Evolutionary conservation across 305 asterid species (phyloP).

Genomic region (Andrographis paniculata): DNA sequence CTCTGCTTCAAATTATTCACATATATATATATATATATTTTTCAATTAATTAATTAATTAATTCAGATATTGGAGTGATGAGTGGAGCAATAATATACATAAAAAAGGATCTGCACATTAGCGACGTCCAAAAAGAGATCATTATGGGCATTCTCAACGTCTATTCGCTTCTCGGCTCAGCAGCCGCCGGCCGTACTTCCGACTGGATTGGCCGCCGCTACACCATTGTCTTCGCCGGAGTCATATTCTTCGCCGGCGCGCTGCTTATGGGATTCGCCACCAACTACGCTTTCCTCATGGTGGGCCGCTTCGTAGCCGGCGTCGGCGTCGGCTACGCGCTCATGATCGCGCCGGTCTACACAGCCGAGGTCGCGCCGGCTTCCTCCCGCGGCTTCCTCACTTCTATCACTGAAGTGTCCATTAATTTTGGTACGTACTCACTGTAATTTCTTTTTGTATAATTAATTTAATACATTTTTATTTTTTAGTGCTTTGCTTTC

Average conservation of each 20-base stretch:
- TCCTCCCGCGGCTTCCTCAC: slow-evolving; percentile 66
- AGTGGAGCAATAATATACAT: slow-evolving; percentile 68
- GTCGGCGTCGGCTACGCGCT: slow-evolving; percentile 69
- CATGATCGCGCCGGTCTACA: slow-evolving; percentile 76
- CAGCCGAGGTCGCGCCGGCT: slow-evolving; percentile 83
- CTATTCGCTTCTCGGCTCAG: slow-evolving; percentile 56
- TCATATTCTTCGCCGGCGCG: slow-evolving; percentile 58
- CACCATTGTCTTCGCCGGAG: slow-evolving; percentile 58
- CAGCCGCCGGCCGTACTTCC: slow-evolving; percentile 72
- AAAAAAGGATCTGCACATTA: slow-evolving; percentile 26
- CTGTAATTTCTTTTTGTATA: too few species aligned
- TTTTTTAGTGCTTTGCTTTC: too few species aligned
- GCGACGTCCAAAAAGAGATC: slow-evolving; percentile 38
- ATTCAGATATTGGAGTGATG: slow-evolving; percentile 74
- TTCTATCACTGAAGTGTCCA: slow-evolving; percentile 66
- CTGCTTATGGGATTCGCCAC: slow-evolving; percentile 70
- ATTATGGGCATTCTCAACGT: slow-evolving; percentile 49
- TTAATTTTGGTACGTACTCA: slow-evolving; percentile 45
- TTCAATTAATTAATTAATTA: not conserved
- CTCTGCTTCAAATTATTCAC: too few species aligned
- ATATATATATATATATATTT: not conserved
- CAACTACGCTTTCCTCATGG: slow-evolving; percentile 59
- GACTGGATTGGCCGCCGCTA: slow-evolving; percentile 71
- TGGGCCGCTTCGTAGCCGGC: slow-evolving; percentile 63
- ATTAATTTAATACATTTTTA: too few species aligned